Conservation (phyloP, 345 rosid genomes). For the Hypericum perforatum region DNA sequence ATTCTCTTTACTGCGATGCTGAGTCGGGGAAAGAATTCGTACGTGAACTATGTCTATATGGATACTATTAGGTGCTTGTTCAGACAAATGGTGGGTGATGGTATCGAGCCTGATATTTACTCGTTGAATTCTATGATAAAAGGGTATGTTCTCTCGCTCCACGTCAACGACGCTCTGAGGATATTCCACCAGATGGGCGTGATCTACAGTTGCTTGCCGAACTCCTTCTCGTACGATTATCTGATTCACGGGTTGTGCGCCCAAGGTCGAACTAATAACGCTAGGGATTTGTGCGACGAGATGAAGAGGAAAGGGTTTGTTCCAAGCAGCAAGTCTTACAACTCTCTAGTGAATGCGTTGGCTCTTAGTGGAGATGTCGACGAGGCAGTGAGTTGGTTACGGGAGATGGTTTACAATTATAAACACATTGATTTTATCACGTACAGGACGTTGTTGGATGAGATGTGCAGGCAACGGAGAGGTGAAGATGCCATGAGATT, state of each 20-base stretch:
- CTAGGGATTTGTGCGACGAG: constrained; percentile 54
- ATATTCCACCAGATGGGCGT: constrained; percentile 84
- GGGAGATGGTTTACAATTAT: constrained; percentile 72
- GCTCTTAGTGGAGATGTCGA: constrained; percentile 59
- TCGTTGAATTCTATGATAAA: constrained; percentile 65
- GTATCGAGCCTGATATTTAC: constrained; percentile 69
- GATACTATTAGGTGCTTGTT: constrained; percentile 65
- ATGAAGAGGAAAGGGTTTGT: constrained; percentile 72
- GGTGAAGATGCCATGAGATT: constrained; percentile 43
- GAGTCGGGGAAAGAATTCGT: constrained; percentile 63
- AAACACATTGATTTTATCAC: constrained; percentile 59
- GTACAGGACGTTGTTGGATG: constrained; percentile 55
- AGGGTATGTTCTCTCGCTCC: constrained; percentile 80
- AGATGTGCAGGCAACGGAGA: constrained; percentile 54
- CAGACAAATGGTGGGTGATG: constrained; percentile 69
- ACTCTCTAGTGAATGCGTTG: constrained; percentile 72
- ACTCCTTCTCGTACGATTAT: constrained; percentile 70
- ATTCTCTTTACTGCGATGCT: constrained; percentile 66
- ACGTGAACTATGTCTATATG: constrained; percentile 69
- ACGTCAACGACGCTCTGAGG: constrained; percentile 84
- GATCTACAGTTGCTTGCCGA: constrained; percentile 58
- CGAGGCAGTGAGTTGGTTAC: constrained; percentile 45
- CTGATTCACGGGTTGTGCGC: constrained; percentile 77
- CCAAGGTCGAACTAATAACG: constrained; percentile 74
- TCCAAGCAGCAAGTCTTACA: constrained; percentile 65